Percentiles rank a stretch among this genome's conserved stretches.
Evolutionary conservation across 2,329 filamentous ascomycete genomes (phyloP).

Genomic region (Didymella lethalis): DNA sequence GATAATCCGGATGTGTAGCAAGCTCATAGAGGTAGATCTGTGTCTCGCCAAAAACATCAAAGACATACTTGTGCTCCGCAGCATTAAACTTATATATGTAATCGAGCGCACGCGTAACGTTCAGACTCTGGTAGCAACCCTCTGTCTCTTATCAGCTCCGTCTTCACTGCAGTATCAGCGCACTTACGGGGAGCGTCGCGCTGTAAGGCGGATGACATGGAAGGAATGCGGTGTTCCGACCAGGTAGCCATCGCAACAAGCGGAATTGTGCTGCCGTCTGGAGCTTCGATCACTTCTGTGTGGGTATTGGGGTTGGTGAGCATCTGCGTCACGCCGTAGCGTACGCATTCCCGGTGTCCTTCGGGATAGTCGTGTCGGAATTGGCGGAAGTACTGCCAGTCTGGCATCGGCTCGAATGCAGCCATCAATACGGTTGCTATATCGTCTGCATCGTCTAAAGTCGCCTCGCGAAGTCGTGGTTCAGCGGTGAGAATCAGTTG

Average conservation of each 20-base stretch:
- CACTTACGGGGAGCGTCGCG: not conserved
- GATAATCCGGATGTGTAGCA: not conserved
- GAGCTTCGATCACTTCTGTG: constrained; percentile 5
- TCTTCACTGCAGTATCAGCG: not conserved
- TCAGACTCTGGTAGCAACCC: not conserved
- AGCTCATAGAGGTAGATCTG: constrained; percentile 1
- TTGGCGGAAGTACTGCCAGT: constrained; percentile 4
- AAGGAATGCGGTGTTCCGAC: not conserved
- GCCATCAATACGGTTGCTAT: not conserved
- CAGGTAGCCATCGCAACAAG: not conserved
- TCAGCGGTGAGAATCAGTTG: not conserved
- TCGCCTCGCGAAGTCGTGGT: not conserved
- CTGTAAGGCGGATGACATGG: not conserved
- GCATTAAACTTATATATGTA: not conserved
- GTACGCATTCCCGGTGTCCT: constrained; percentile 1
- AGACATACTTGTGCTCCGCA: not conserved
- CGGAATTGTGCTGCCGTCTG: not conserved
- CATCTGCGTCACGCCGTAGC: not conserved
- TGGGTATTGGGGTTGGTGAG: not conserved
- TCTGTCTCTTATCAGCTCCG: too few species aligned
- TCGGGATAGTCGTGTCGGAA: not conserved
- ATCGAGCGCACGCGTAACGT: constrained; percentile 1
- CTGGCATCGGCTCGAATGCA: not conserved
- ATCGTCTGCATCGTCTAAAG: not conserved
- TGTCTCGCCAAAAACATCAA: not conserved